phyloP scores from a whole-genome alignment of 306 rosid genomes.

The Corylus americana region DNA sequence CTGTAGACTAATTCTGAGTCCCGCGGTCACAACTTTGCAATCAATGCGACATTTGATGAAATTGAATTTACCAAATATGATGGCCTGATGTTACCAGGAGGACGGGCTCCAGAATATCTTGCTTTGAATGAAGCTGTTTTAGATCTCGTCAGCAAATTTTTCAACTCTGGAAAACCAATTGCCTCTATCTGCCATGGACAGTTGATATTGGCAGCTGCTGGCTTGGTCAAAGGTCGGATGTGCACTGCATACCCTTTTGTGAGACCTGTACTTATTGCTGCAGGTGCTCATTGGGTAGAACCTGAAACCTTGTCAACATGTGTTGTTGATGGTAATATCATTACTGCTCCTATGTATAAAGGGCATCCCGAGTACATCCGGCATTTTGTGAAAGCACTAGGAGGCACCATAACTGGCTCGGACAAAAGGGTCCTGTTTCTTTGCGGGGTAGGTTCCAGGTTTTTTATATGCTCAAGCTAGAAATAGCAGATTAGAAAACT shows the following conservation, averaged over 20 bases:
- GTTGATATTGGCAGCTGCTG: slow-evolving; percentile 90
- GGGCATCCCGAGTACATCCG: slow-evolving; percentile 63
- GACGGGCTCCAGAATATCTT: slow-evolving; percentile 92
- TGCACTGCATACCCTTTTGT: slow-evolving; percentile 62
- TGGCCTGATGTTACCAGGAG: slow-evolving; percentile 85
- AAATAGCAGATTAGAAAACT: not conserved
- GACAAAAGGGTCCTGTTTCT: slow-evolving; percentile 69
- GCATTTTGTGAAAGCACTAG: slow-evolving; percentile 70
- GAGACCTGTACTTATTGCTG: slow-evolving; percentile 60
- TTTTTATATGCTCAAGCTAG: slow-evolving; percentile 8
- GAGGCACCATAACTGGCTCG: slow-evolving; percentile 69
- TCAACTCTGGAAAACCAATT: slow-evolving; percentile 53
- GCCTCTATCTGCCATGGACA: slow-evolving; percentile 80
- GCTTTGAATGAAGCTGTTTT: slow-evolving; percentile 53
- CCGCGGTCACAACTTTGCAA: slow-evolving; percentile 76
- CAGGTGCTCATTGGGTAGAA: slow-evolving; percentile 87
- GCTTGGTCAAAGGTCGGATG: slow-evolving; percentile 55
- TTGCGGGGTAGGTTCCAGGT: slow-evolving; percentile 70
- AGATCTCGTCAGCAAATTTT: slow-evolving; percentile 53
- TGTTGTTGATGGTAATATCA: slow-evolving; percentile 70
- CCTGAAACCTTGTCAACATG: slow-evolving; percentile 57
- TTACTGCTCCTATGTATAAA: slow-evolving; percentile 53
- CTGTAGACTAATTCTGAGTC: slow-evolving; percentile 66
- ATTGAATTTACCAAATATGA: slow-evolving; percentile 57
- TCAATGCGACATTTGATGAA: slow-evolving; percentile 85